Evolutionary conservation across 2,329 filamentous ascomycete species (phyloP).

Genomic region (Sporothrix globosa): DNA sequence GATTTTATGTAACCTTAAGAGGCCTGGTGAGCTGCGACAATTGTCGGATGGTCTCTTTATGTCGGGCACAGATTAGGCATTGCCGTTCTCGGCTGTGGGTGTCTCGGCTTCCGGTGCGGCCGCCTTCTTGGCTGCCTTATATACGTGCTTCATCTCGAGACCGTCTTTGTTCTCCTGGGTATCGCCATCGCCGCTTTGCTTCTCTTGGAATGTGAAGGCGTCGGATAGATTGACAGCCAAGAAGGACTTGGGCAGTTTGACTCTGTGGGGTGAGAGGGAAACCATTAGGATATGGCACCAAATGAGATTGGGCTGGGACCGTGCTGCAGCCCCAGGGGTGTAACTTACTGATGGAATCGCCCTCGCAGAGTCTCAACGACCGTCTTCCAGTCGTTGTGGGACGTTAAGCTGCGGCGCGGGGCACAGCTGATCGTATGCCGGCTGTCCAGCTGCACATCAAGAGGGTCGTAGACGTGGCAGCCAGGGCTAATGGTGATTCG

Average conservation of each 20-base stretch:
- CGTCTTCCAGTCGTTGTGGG: slow-evolving; percentile 92
- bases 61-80: background rate
- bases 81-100: background rate
- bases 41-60: background rate
- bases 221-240: slow-evolving; percentile 67
- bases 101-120: background rate
- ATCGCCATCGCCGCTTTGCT: slow-evolving; percentile 50
- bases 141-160: slow-evolving; percentile 29
- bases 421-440: slow-evolving; percentile 96
- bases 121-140: slow-evolving; percentile 18
- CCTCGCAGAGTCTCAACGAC: slow-evolving; percentile 94
- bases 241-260: slow-evolving; percentile 69
- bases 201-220: slow-evolving; percentile 63
- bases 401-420: slow-evolving; percentile 83
- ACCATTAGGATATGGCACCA: slow-evolving; percentile 28
- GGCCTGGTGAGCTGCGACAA: background rate
- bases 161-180: slow-evolving; percentile 41
- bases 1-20: background rate
- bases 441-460: slow-evolving; percentile 94
- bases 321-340: background rate
- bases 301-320: background rate
- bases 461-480: slow-evolving; percentile 92
- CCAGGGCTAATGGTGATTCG: slow-evolving; percentile 94
- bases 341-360: slow-evolving; percentile 85
- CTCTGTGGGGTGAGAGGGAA: slow-evolving; percentile 46